These are phyloP conservation scores for Solanum sejunctum DNA, from an alignment of 257 asterid genomes.

Conservation along the genomic window DNA sequence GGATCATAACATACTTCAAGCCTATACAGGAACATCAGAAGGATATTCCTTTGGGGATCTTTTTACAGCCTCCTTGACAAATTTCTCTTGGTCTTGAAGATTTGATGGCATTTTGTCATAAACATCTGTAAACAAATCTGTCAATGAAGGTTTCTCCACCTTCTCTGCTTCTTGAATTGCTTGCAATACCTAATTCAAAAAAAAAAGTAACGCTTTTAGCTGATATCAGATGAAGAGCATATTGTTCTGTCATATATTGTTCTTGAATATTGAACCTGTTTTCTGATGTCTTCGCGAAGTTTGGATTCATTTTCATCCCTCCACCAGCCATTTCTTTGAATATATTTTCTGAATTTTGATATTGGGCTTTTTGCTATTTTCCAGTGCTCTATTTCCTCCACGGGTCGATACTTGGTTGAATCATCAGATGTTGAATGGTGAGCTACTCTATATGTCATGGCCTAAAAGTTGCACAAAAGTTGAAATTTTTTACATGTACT, in stretches of 20 bases:
- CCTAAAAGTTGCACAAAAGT: constrained; percentile 15
- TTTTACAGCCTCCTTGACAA: constrained; percentile 44
- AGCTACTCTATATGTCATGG: constrained; percentile 73
- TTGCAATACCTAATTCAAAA: constrained; percentile 31
- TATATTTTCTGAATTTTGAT: constrained; percentile 65
- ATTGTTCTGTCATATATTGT: background rate
- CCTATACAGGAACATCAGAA: constrained; percentile 57
- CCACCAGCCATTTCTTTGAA: constrained; percentile 74
- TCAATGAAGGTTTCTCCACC: constrained; percentile 40
- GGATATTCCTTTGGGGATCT: constrained; percentile 63
- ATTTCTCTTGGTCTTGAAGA: constrained; percentile 59
- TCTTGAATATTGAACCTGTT: constrained; percentile 31
- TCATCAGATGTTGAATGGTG: constrained; percentile 96
- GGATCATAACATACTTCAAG: background rate
- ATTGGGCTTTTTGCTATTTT: constrained; percentile 45
- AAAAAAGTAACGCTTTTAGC: background rate
- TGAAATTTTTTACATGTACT: background rate
- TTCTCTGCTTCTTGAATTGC: constrained; percentile 73
- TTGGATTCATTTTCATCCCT: constrained; percentile 46
- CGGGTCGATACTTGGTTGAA: constrained; percentile 73
- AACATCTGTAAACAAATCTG: constrained; percentile 59
- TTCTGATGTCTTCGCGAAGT: constrained; percentile 40
- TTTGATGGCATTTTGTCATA: constrained; percentile 44
- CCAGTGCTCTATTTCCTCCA: constrained; percentile 75
- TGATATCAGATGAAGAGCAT: background rate